Evolutionary conservation across 2,329 filamentous ascomycete genomes (phyloP).

Genomic region (Claviceps africana): DNA sequence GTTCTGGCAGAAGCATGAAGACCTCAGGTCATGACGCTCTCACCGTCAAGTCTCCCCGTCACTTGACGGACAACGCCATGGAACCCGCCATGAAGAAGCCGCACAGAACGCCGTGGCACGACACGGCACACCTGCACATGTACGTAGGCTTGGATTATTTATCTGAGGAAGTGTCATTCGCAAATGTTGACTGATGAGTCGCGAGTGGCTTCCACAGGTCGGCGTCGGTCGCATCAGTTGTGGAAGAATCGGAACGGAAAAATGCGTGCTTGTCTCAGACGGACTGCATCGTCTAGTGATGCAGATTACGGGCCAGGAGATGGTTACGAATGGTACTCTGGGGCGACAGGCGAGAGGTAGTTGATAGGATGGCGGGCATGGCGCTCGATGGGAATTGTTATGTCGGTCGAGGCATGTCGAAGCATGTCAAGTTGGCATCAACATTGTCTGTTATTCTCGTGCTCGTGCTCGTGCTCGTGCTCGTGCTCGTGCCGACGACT

Average conservation of each 20-base stretch:
- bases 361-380: not conserved
- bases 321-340: not conserved
- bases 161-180: too few species aligned
- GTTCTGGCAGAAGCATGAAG: too few species aligned
- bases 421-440: not conserved
- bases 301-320: not conserved
- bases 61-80: not conserved
- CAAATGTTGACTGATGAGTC: not conserved
- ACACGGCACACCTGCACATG: not conserved
- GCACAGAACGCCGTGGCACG: not conserved
- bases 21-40: too few species aligned
- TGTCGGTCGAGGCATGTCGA: not conserved
- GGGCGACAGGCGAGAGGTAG: not conserved
- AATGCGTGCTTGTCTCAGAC: not conserved
- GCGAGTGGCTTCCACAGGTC: not conserved
- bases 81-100: not conserved
- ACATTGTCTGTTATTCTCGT: not conserved
- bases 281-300: not conserved
- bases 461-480: not conserved
- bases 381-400: not conserved
- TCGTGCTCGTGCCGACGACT: not conserved
- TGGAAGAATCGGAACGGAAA: too few species aligned
- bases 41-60: too few species aligned
- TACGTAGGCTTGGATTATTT: not conserved
- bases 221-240: too few species aligned